These are phyloP conservation scores for Epichloe festucae DNA, from an alignment of 2,329 filamentous ascomycete species.

Conservation along the genomic window DNA sequence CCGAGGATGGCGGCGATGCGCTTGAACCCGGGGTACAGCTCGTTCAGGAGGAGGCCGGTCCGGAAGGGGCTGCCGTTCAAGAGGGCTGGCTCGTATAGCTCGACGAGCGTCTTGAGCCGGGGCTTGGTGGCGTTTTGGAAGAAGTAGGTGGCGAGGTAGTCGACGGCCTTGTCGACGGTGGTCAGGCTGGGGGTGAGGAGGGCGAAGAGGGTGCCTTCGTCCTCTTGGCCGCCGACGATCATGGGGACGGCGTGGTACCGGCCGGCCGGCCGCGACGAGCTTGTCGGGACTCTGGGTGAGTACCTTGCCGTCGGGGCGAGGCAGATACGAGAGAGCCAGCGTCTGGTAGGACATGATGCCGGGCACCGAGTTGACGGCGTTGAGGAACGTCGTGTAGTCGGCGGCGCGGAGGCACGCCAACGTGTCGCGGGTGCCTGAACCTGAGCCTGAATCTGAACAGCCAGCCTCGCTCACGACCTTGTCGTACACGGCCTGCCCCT, in stretches of 20 bases:
- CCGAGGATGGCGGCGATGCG: conserved; percentile 63
- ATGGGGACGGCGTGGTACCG: conserved; percentile 37
- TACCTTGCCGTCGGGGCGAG: conserved; percentile 18
- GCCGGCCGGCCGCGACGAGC: conserved; percentile 39
- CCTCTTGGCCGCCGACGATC: conserved; percentile 1
- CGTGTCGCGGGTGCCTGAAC: conserved; percentile 26
- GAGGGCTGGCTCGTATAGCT: conserved; percentile 45
- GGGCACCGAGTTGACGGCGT: conserved; percentile 8
- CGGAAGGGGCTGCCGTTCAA: conserved; percentile 57
- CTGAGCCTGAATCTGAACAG: background rate
- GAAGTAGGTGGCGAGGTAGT: conserved; percentile 48
- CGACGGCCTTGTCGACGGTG: conserved; percentile 41
- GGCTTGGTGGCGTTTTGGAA: conserved; percentile 42
- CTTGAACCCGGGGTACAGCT: conserved; percentile 65
- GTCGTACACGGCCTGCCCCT: background rate
- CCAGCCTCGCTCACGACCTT: background rate
- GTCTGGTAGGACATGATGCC: background rate
- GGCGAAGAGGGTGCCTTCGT: conserved; percentile 2
- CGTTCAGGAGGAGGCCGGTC: conserved; percentile 52
- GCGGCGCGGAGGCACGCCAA: conserved; percentile 22
- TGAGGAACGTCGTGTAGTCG: conserved; percentile 40
- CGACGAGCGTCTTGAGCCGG: conserved; percentile 43
- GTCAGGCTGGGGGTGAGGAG: conserved; percentile 30
- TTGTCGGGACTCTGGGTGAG: conserved; percentile 13
- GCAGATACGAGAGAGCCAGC: background rate